phyloP scores from a whole-genome alignment of 208 protist genomes.

The Crithidia brevicula region DNA sequence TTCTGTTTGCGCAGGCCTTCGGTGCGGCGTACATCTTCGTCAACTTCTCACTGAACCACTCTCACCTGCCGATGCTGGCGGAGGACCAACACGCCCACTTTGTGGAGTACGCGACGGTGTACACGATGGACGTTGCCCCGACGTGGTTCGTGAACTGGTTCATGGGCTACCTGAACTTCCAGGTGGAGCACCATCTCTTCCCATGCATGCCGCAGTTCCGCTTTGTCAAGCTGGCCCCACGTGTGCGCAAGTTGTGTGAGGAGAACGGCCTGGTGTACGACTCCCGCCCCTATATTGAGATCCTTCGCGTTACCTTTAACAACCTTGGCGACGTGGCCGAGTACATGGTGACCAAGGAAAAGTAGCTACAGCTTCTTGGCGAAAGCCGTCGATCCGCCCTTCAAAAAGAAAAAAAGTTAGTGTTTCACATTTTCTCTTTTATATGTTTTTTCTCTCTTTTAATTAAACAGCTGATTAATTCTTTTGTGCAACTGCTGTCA shows the following conservation, averaged over 20 bases:
- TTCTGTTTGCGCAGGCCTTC: conserved; percentile 61
- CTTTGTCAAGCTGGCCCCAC: conserved; percentile 50
- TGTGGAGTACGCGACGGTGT: conserved; percentile 67
- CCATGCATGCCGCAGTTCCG: conserved; percentile 85
- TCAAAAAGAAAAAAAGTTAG: too few relatives aligned
- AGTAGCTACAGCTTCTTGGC: conserved; percentile 14
- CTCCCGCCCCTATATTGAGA: conserved; percentile 44
- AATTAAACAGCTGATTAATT: too few relatives aligned
- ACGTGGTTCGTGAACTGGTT: conserved; percentile 70
- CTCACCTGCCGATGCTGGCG: conserved; percentile 64
- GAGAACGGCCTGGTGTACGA: conserved; percentile 71
- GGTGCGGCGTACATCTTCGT: conserved; percentile 79
- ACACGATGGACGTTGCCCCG: conserved; percentile 75
- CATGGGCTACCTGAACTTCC: conserved; percentile 84
- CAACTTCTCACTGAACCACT: conserved; percentile 82
- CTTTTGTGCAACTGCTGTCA: too few relatives aligned
- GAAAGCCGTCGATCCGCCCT: too few relatives aligned
- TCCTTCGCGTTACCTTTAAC: conserved; percentile 49
- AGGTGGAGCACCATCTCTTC: conserved; percentile 92
- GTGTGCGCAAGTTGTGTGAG: conserved; percentile 63
- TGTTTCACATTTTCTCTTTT: too few relatives aligned
- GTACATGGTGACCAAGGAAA: conserved; percentile 38
- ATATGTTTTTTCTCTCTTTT: too few relatives aligned
- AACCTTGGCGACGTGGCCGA: conserved; percentile 66
- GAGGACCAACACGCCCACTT: conserved; percentile 61